These are phyloP conservation scores for Ceratocystis papillata DNA, from an alignment of 2,329 filamentous ascomycete genomes.

Conservation along the genomic window DNA sequence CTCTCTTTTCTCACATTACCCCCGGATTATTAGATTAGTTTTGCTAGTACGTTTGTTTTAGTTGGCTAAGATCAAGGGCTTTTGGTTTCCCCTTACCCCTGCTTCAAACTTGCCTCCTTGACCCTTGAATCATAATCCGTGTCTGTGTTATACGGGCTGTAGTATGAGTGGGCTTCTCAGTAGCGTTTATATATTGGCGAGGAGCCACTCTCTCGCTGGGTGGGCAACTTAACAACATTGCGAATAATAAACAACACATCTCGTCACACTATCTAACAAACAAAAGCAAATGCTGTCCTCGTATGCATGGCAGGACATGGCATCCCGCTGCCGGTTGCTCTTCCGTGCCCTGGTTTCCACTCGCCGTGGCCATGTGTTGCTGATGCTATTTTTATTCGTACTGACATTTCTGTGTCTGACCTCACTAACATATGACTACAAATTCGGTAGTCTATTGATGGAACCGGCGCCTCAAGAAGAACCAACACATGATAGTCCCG, in stretches of 20 bases:
- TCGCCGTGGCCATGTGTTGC: neutral
- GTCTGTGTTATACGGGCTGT: no score
- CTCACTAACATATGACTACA: neutral
- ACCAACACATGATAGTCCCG: neutral
- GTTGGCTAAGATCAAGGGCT: no score
- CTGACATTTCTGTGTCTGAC: constrained; percentile 1
- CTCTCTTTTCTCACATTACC: no score
- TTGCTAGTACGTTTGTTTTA: no score
- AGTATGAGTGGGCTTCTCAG: no score
- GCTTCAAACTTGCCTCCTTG: no score
- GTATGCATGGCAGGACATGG: neutral
- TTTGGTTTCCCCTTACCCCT: no score
- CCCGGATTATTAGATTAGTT: no score
- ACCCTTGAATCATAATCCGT: no score
- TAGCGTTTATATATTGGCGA: no score
- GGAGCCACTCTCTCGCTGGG: no score
- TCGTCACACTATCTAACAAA: neutral
- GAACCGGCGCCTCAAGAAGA: neutral
- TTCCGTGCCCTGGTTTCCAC: neutral
- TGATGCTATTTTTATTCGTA: neutral
- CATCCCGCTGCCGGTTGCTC: neutral
- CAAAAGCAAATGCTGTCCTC: neutral
- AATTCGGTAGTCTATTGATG: neutral
- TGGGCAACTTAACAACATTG: no score
- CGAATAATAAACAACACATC: neutral